These are phyloP conservation scores for Diplocarpon mali DNA, from an alignment of 2,329 filamentous ascomycete species.

Conservation along the genomic window DNA sequence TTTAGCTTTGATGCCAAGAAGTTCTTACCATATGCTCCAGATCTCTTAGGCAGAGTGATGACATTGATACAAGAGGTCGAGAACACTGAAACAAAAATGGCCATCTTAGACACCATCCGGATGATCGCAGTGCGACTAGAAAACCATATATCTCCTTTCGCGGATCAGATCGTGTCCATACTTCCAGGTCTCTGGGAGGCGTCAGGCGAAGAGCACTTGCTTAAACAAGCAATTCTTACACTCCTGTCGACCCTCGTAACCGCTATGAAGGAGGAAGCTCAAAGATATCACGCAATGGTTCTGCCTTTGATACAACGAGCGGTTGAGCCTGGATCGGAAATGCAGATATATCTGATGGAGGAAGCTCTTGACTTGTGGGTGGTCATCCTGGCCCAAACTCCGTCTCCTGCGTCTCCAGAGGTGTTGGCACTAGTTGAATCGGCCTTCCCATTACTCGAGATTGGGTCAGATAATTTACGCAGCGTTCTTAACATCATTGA, in stretches of 20 bases:
- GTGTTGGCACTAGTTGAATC: conserved; percentile 53
- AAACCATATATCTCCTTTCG: conserved; percentile 53
- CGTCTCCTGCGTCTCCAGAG: conserved; percentile 47
- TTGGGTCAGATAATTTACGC: conserved; percentile 51
- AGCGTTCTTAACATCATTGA: conserved; percentile 55
- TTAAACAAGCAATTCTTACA: conserved; percentile 86
- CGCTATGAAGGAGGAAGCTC: conserved; percentile 69
- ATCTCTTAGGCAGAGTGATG: conserved; percentile 64
- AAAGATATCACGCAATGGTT: conserved; percentile 68
- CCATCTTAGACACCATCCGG: conserved; percentile 75
- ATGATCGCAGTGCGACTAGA: conserved; percentile 75
- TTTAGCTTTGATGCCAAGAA: conserved; percentile 65
- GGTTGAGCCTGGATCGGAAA: conserved; percentile 62
- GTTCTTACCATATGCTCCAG: conserved; percentile 68
- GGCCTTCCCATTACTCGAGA: conserved; percentile 54
- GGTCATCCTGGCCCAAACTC: conserved; percentile 57
- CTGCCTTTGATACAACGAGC: conserved; percentile 74
- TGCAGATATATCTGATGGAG: conserved; percentile 75
- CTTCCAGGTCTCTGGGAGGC: conserved; percentile 77
- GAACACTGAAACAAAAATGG: conserved; percentile 80
- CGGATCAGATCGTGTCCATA: conserved; percentile 70
- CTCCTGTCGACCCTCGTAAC: conserved; percentile 77
- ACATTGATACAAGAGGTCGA: conserved; percentile 69
- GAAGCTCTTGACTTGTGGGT: conserved; percentile 87
- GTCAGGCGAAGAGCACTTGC: conserved; percentile 69